These are phyloP conservation scores for Wickerhamiella dianesei DNA, from an alignment of 805 yeast genomes.

Conservation along the genomic window DNA sequence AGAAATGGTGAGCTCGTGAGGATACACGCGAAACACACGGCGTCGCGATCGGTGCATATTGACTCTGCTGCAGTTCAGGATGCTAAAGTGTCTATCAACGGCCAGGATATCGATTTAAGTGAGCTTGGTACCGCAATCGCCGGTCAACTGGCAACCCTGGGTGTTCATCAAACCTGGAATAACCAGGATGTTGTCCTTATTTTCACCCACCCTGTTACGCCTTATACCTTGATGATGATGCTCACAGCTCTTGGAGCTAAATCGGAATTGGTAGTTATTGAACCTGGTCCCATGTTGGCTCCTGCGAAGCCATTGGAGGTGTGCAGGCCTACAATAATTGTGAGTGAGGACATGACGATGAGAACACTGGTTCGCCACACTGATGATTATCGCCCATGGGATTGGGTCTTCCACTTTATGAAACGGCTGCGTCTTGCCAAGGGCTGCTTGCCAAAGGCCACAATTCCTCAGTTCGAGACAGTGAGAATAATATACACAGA, in stretches of 20 bases:
- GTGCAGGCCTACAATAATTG: slow-evolving; percentile 21
- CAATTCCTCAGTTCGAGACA: slow-evolving; percentile 17
- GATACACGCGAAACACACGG: not conserved
- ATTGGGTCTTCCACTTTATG: slow-evolving; percentile 11
- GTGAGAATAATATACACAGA: slow-evolving; percentile 23
- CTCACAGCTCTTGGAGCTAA: slow-evolving; percentile 24
- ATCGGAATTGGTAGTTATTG: slow-evolving; percentile 14
- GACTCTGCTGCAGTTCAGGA: not conserved
- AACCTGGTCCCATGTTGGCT: slow-evolving; percentile 11
- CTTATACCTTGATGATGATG: slow-evolving; percentile 20
- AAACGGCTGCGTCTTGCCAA: slow-evolving; percentile 16
- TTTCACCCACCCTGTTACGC: slow-evolving; percentile 20
- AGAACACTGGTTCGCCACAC: slow-evolving; percentile 19
- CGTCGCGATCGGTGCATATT: not conserved
- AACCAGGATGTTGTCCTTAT: slow-evolving; percentile 22
- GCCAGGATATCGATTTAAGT: slow-evolving; percentile 11
- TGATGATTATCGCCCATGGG: slow-evolving; percentile 15
- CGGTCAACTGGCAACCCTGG: slow-evolving; percentile 26
- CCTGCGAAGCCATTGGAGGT: slow-evolving; percentile 17
- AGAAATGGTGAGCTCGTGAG: not conserved
- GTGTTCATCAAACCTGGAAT: slow-evolving; percentile 21
- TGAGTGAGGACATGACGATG: slow-evolving; percentile 23
- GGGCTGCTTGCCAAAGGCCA: slow-evolving; percentile 18
- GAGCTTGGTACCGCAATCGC: slow-evolving; percentile 27
- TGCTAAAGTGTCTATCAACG: not conserved